phyloP scores from a whole-genome alignment of 2,329 filamentous ascomycete genomes.

The Cylindrodendrum hubeiense region DNA sequence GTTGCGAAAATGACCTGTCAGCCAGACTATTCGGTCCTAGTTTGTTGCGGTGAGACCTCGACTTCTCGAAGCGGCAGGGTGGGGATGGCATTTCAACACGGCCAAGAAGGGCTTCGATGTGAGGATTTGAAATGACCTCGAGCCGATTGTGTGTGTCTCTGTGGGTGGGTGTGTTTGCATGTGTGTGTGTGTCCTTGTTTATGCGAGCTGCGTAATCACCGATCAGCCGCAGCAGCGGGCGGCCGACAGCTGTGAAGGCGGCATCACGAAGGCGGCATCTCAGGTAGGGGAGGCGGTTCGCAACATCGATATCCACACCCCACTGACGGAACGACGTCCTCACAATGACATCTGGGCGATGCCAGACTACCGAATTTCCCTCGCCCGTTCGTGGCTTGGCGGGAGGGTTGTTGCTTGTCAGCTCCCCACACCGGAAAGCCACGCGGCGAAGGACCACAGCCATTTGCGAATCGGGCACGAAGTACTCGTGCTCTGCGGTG shows the following conservation, averaged over 20 bases:
- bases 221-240: constrained; percentile 9
- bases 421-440: constrained; percentile 7
- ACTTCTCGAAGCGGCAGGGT: constrained; percentile 8
- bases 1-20: constrained; percentile 28
- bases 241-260: neutral
- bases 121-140: neutral
- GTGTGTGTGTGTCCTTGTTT: neutral
- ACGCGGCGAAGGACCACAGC: constrained; percentile 5
- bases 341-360: neutral
- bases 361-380: neutral
- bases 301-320: neutral
- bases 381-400: constrained; percentile 2
- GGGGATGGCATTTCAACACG: constrained; percentile 8
- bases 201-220: neutral
- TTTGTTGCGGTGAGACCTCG: constrained; percentile 12
- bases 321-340: neutral
- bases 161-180: neutral
- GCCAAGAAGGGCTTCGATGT: neutral
- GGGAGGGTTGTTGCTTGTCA: constrained; percentile 4
- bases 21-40: constrained; percentile 15
- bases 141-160: neutral
- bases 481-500: neutral
- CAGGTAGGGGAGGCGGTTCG: neutral
- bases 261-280: neutral
- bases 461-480: neutral